Evolutionary conservation across 768 basidiomycete genomes (phyloP), one percentile per base, ranked within the genome.

Genomic region (Lactarius psammicola): DNA sequence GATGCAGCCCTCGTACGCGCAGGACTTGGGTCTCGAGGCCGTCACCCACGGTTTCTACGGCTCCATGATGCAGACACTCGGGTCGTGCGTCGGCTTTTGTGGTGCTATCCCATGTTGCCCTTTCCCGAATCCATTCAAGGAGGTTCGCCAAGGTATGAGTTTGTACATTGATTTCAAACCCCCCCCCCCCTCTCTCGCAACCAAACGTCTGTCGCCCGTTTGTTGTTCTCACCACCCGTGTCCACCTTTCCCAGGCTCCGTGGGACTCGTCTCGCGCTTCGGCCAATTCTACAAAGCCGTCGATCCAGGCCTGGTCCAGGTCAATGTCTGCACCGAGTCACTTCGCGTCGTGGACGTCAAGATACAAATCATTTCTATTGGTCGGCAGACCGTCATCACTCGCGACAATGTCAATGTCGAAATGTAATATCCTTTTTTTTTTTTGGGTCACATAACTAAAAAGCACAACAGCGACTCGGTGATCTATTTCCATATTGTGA

Each of bases 261-360:
- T 95, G 69, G 95, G 95, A 62, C 82, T 98, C 65, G 87, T 98
- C 73, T 88, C 91, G 40, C 88, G 94, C 65, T 98, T 98, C 72
- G 95, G 95, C 57, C 86, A 96, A 74, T 96, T 98, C 83, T 96
- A 96, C 86, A 94, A 91, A 78, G 88, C 92, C 9, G 94, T 95
- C 71, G 94, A 96, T 74, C 95, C 93, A 1, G 95, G 95, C 64
- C 83, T 97, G 38, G 90, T 90, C 59, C 86, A 94, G 71, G 88
- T 97, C 76, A 97, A 98, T 75, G 91, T 96, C 67, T 96, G 95
- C 83, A 92, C 94, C 18, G 96, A 98, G 76, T 83, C 84, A 1
- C 82, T 98, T 53, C 86, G 87, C 64, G 76, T 90, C 56, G 93
- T 98, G 69, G 92, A 97, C 74, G 95, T 98, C 77, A 96, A 95